Conservation (phyloP, 257 asterid genomes). For the Thymus quinquecostatus region DNA sequence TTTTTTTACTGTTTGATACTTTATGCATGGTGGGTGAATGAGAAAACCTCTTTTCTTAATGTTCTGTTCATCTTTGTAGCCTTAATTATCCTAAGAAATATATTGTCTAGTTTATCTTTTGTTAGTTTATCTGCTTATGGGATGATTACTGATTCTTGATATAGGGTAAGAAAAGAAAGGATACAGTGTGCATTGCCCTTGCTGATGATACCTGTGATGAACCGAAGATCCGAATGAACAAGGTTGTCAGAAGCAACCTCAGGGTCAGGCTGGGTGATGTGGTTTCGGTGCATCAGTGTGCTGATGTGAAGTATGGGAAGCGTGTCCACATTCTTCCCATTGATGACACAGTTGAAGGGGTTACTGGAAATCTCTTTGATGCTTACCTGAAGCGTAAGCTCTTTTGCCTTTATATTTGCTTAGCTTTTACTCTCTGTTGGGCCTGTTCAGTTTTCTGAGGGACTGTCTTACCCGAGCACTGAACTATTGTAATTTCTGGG, state of each 20-base stretch:
- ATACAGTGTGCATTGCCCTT: constrained; percentile 74
- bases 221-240: constrained; percentile 83
- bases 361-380: constrained; percentile 79
- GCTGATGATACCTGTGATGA: constrained; percentile 78
- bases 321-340: constrained; percentile 87
- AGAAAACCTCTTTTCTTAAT: too few species aligned
- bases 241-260: constrained; percentile 75
- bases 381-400: constrained; percentile 67
- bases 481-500: too few species aligned
- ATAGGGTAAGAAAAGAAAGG: constrained; percentile 83
- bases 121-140: not conserved
- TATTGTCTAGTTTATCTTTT: not conserved
- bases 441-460: too few species aligned
- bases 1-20: constrained; percentile 2
- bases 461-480: too few species aligned
- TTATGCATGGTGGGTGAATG: not conserved
- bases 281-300: constrained; percentile 82
- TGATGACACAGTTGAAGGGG: constrained; percentile 78
- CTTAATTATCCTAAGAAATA: not conserved
- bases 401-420: too few species aligned
- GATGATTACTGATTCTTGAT: not conserved
- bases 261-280: constrained; percentile 92
- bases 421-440: too few species aligned
- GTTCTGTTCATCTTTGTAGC: too few species aligned
- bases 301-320: constrained; percentile 86